Percentiles rank a stretch among this genome's conserved stretches.
Evolutionary conservation across 179 eudicot genomes (phyloP).

Genomic region (Gypsophila paniculata): DNA sequence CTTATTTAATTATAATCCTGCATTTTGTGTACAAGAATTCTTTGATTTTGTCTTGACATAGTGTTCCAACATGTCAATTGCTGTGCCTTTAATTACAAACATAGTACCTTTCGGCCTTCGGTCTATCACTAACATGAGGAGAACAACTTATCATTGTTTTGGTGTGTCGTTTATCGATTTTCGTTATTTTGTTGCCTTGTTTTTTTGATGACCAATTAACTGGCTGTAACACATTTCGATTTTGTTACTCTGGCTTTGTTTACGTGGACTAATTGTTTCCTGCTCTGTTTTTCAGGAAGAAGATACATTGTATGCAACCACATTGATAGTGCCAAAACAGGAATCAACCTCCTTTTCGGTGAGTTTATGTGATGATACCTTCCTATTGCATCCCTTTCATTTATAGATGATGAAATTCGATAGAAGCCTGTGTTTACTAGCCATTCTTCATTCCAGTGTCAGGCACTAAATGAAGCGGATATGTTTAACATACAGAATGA

Average conservation of each 20-base stretch:
- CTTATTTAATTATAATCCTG: neutral
- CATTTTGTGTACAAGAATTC: no score
- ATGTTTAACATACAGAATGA: conserved; percentile 64
- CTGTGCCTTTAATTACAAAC: neutral
- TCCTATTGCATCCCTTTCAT: conserved; percentile 10
- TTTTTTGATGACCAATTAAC: no score
- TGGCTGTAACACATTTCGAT: no score
- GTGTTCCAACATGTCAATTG: neutral
- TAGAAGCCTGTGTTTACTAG: conserved; percentile 18
- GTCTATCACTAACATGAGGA: neutral
- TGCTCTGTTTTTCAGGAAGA: conserved; percentile 40
- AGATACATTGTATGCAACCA: conserved; percentile 51
- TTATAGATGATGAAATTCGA: conserved; percentile 4
- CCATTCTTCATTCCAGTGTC: conserved; percentile 45
- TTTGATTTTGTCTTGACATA: no score
- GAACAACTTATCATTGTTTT: no score
- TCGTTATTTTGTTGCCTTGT: no score
- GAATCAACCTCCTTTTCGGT: conserved; percentile 66
- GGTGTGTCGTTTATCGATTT: no score
- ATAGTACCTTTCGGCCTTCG: neutral
- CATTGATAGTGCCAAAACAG: conserved; percentile 69
- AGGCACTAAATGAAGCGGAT: conserved; percentile 66
- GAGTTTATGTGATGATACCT: conserved; percentile 32
- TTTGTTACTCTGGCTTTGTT: neutral
- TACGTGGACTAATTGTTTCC: conserved; percentile 16